phyloP scores from a whole-genome alignment of 163 green algal genomes.

The Volvox carteri region DNA sequence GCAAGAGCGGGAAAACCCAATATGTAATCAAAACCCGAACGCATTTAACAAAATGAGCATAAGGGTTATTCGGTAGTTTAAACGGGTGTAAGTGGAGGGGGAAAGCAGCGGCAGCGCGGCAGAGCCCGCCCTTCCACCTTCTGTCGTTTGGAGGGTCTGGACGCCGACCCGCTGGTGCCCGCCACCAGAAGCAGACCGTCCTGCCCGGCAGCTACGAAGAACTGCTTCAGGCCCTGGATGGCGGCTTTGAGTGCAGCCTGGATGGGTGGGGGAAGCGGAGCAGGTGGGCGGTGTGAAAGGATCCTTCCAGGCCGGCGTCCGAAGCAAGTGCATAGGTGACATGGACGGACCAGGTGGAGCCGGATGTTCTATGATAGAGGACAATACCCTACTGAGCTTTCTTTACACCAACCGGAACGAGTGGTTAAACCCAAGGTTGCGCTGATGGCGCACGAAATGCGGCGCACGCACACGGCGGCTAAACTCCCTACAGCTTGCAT shows the following conservation, averaged over 20 bases:
- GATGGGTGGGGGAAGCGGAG: neutral
- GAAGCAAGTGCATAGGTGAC: neutral
- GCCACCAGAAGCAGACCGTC: conserved; percentile 54
- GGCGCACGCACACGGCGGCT: neutral
- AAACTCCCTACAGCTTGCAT: neutral
- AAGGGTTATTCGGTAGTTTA: neutral
- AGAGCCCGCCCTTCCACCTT: too few species aligned
- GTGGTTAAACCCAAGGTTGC: neutral
- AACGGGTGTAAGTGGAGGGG: neutral
- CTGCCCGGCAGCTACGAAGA: conserved; percentile 69
- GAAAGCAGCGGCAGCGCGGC: neutral
- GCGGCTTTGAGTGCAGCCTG: conserved; percentile 60
- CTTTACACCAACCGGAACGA: too few species aligned
- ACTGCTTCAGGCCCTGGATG: conserved; percentile 74
- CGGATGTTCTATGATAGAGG: neutral
- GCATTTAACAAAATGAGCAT: neutral
- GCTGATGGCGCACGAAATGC: neutral
- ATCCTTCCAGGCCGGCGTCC: too few species aligned
- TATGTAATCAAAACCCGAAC: too few species aligned
- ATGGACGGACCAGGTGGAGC: neutral
- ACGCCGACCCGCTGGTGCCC: neutral
- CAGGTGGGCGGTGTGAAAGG: neutral
- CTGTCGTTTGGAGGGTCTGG: conserved; percentile 27
- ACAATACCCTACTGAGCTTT: too few species aligned
- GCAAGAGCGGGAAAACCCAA: too few species aligned